Conservation (phyloP, 2,329 filamentous ascomycete genomes). For the Blastomyces gilchristii region DNA sequence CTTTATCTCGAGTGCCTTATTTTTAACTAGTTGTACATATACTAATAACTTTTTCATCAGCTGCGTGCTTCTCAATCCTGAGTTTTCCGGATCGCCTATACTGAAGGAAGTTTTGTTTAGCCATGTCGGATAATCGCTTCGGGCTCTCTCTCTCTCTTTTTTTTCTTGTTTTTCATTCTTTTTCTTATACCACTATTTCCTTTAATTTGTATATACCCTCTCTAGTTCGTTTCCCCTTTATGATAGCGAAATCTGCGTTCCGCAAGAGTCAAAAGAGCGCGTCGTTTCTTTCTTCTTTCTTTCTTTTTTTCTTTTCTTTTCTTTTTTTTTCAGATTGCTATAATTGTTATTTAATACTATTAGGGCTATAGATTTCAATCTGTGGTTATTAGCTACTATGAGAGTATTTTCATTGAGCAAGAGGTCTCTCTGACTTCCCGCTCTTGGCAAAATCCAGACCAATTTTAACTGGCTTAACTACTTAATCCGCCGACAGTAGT, state of each 20-base stretch:
- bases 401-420: no score
- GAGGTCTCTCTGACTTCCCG: no score
- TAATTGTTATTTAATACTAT: background rate
- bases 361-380: background rate
- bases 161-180: background rate
- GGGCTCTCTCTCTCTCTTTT: background rate
- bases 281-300: background rate
- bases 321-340: background rate
- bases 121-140: slow-evolving; percentile 9
- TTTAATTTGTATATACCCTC: background rate
- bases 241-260: background rate
- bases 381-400: no score
- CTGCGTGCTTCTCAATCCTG: slow-evolving; percentile 83
- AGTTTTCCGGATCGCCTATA: slow-evolving; percentile 84
- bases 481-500: no score
- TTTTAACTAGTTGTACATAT: no score
- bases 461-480: no score
- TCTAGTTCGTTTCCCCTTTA: background rate
- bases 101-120: slow-evolving; percentile 79
- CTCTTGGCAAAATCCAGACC: no score
- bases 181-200: background rate
- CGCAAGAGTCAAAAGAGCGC: background rate
- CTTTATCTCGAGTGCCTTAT: no score
- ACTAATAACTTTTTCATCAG: slow-evolving; percentile 37
- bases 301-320: background rate